phyloP scores from a whole-genome alignment of 768 basidiomycete species.

The Russula ochroleuca region DNA sequence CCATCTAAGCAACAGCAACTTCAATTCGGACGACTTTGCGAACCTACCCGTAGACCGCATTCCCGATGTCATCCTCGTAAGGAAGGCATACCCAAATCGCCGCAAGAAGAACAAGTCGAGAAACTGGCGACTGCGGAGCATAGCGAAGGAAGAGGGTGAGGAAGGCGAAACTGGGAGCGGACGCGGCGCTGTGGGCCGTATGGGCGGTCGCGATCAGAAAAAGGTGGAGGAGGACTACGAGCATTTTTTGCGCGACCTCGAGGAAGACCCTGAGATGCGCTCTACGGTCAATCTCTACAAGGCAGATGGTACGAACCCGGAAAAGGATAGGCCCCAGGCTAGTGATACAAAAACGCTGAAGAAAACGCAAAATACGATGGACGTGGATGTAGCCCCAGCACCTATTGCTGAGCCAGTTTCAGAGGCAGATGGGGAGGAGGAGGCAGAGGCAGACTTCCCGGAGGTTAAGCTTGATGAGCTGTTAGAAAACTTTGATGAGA shows the following conservation, averaged over 20 bases:
- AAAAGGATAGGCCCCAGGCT: conserved; percentile 43
- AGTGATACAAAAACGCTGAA: conserved; percentile 40
- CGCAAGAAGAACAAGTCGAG: conserved; percentile 85
- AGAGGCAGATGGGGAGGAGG: conserved; percentile 36
- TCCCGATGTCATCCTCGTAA: conserved; percentile 90
- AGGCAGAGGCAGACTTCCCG: conserved; percentile 83
- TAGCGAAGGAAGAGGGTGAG: conserved; percentile 88
- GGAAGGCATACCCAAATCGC: conserved; percentile 92
- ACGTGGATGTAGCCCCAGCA: conserved; percentile 49
- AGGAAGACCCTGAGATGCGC: conserved; percentile 92
- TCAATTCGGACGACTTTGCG: conserved; percentile 86
- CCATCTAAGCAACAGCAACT: conserved; percentile 84
- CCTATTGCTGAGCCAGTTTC: conserved; percentile 35
- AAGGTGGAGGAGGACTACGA: conserved; percentile 98
- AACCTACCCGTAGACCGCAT: conserved; percentile 58
- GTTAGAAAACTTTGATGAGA: conserved; percentile 86
- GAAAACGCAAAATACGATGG: conserved; percentile 58
- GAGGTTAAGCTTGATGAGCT: conserved; percentile 81
- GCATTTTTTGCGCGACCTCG: conserved; percentile 86
- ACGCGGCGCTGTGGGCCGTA: conserved; percentile 82
- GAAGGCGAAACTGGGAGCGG: conserved; percentile 74
- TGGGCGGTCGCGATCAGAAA: conserved; percentile 85
- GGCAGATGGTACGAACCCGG: conserved; percentile 38
- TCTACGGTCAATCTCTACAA: conserved; percentile 85
- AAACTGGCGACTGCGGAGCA: conserved; percentile 85